Conservation (phyloP, 805 yeast species). For the Brettanomyces sp. region DNA sequence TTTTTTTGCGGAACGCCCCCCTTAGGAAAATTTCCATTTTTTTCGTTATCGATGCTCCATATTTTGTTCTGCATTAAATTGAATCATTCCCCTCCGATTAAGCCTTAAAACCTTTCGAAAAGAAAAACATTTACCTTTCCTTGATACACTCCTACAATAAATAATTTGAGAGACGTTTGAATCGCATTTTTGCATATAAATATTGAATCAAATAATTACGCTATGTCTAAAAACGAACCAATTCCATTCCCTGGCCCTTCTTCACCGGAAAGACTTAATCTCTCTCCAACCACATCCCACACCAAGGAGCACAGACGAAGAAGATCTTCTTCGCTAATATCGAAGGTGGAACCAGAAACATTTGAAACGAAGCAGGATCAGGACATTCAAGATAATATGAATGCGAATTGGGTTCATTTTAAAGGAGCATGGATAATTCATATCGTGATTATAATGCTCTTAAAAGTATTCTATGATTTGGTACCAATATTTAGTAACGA, state of each 20-base stretch:
- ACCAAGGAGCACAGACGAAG: constrained; percentile 36
- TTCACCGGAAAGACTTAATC: constrained; percentile 24
- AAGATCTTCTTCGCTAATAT: constrained; percentile 81
- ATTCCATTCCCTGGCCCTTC: constrained; percentile 25
- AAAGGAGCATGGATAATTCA: constrained; percentile 97
- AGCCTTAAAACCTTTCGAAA: too few species aligned
- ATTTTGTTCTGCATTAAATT: too few species aligned
- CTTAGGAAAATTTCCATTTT: too few species aligned
- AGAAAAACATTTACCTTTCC: too few species aligned
- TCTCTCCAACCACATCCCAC: constrained; percentile 26
- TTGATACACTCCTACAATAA: too few species aligned
- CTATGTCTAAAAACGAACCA: constrained; percentile 13
- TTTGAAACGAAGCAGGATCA: constrained; percentile 90
- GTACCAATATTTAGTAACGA: constrained; percentile 76
- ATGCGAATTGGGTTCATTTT: constrained; percentile 92
- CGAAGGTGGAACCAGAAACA: constrained; percentile 89
- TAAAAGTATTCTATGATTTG: constrained; percentile 70
- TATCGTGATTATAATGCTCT: constrained; percentile 65
- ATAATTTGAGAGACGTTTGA: too few species aligned
- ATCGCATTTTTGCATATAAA: too few species aligned
- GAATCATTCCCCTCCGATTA: too few species aligned
- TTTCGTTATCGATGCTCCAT: too few species aligned
- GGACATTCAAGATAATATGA: constrained; percentile 76
- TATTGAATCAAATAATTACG: too few species aligned
- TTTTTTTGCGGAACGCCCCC: too few species aligned